Percentiles rank a stretch among this genome's conserved stretches.
Conservation (phyloP, 2,329 filamentous ascomycete genomes). For the Colletotrichum gigasporum region DNA sequence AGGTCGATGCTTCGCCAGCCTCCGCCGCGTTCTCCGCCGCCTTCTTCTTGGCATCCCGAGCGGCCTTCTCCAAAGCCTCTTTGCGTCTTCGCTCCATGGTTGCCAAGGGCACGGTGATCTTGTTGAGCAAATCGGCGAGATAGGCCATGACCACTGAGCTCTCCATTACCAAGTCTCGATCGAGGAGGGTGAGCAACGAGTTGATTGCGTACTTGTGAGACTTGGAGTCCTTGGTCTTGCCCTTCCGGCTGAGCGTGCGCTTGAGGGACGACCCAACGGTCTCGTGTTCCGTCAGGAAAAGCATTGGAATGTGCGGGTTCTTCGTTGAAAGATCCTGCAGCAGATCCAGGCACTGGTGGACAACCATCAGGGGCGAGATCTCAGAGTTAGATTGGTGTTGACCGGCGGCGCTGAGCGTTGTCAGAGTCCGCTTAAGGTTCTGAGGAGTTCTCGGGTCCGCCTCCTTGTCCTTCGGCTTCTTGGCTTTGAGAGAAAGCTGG, state of each 20-base stretch:
- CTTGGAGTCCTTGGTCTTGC: slow-evolving; percentile 86
- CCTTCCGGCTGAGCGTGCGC: slow-evolving; percentile 80
- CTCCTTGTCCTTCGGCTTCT: slow-evolving; percentile 75
- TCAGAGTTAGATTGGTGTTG: slow-evolving; percentile 75
- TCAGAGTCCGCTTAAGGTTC: slow-evolving; percentile 77
- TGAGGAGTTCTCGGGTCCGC: slow-evolving; percentile 79
- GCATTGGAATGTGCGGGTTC: slow-evolving; percentile 86
- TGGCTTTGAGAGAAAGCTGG: slow-evolving; percentile 90
- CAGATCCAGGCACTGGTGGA: slow-evolving; percentile 92
- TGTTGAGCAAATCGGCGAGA: slow-evolving; percentile 85
- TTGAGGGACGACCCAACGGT: slow-evolving; percentile 78
- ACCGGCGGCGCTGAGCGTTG: slow-evolving; percentile 60
- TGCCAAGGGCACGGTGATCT: slow-evolving; percentile 87
- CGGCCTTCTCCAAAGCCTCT: slow-evolving; percentile 66
- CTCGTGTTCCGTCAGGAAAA: slow-evolving; percentile 96
- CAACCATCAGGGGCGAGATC: slow-evolving; percentile 91
- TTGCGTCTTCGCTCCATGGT: slow-evolving; percentile 85
- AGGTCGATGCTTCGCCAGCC: slow-evolving; percentile 16
- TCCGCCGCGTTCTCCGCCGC: slow-evolving; percentile 34
- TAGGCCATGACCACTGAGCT: slow-evolving; percentile 97
- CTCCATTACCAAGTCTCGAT: slow-evolving; percentile 95
- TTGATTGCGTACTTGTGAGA: slow-evolving; percentile 92
- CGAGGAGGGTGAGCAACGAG: slow-evolving; percentile 84
- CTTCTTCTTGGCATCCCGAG: slow-evolving; percentile 47
- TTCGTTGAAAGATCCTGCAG: slow-evolving; percentile 85